Evolutionary conservation across 2,329 filamentous ascomycete genomes (phyloP).

Genomic region (Xylaria sp.): DNA sequence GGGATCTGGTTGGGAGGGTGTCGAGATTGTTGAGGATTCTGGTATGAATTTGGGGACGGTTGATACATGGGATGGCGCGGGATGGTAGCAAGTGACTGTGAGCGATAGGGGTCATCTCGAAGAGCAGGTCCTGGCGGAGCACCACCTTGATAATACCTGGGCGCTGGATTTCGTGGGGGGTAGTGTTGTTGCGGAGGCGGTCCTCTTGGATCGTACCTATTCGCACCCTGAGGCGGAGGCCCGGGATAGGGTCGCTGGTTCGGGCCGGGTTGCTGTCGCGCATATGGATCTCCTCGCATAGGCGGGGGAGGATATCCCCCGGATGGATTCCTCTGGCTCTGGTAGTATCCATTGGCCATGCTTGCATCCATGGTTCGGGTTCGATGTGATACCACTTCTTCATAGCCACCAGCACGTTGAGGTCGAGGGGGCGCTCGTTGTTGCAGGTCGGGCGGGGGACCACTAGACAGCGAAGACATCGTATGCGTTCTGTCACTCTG

Average conservation of each 20-base stretch:
- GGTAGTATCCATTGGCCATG: slow-evolving; percentile 59
- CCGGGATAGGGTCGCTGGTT: slow-evolving; percentile 73
- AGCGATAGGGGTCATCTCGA: slow-evolving; percentile 85
- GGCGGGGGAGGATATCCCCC: slow-evolving; percentile 49
- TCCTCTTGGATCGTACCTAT: slow-evolving; percentile 69
- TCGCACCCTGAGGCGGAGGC: slow-evolving; percentile 54
- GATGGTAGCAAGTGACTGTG: slow-evolving; percentile 86
- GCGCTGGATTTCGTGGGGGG: slow-evolving; percentile 53
- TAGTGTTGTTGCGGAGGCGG: slow-evolving; percentile 54
- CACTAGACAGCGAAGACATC: slow-evolving; percentile 74
- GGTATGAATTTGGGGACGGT: slow-evolving; percentile 63
- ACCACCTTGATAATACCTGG: slow-evolving; percentile 67
- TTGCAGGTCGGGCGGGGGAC: slow-evolving; percentile 55
- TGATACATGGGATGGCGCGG: slow-evolving; percentile 76
- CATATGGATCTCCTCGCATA: slow-evolving; percentile 45
- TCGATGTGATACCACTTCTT: slow-evolving; percentile 45
- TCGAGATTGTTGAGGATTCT: slow-evolving; percentile 76
- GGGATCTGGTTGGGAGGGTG: slow-evolving; percentile 75
- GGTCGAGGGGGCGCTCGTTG: slow-evolving; percentile 65
- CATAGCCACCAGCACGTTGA: slow-evolving; percentile 43
- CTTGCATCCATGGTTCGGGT: slow-evolving; percentile 52
- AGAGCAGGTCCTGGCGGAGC: slow-evolving; percentile 68
- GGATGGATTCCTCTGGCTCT: slow-evolving; percentile 58
- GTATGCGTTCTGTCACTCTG: slow-evolving; percentile 77
- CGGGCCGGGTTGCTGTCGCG: slow-evolving; percentile 52